These are phyloP conservation scores for Trichoderma hamatum DNA, from an alignment of 2,329 filamentous ascomycete species.

Conservation along the genomic window DNA sequence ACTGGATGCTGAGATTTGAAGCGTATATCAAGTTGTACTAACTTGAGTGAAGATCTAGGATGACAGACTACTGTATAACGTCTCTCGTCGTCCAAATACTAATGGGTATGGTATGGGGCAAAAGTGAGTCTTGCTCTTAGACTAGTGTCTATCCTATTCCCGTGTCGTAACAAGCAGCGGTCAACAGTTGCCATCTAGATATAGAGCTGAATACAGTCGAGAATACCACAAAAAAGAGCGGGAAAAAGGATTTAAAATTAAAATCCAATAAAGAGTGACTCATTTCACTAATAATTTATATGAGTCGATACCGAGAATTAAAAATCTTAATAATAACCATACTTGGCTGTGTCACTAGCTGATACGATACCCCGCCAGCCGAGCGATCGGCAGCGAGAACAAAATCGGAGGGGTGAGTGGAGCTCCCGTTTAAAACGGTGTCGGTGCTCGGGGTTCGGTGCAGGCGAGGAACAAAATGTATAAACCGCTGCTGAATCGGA, in stretches of 20 bases:
- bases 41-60: neutral
- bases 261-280: neutral
- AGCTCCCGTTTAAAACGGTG: neutral
- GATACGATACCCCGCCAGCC: neutral
- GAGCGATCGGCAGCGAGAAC: neutral
- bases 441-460: neutral
- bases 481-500: too few relatives aligned
- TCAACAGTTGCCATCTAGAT: neutral
- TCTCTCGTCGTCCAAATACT: neutral
- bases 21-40: neutral
- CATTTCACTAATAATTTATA: neutral
- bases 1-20: neutral
- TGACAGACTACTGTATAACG: neutral
- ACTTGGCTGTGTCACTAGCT: neutral
- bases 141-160: neutral
- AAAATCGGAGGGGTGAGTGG: neutral
- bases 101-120: neutral
- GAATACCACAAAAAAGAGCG: neutral
- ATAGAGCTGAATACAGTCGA: too few relatives aligned
- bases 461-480: too few relatives aligned
- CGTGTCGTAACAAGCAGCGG: neutral
- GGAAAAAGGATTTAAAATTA: neutral
- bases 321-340: too few relatives aligned
- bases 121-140: neutral
- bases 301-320: too few relatives aligned